A percentile compares a stretch with the other conserved stretches of the same genome.
Evolutionary conservation across 2,329 filamentous ascomycete species (phyloP).

Genomic region (Nectriaceae sp.): DNA sequence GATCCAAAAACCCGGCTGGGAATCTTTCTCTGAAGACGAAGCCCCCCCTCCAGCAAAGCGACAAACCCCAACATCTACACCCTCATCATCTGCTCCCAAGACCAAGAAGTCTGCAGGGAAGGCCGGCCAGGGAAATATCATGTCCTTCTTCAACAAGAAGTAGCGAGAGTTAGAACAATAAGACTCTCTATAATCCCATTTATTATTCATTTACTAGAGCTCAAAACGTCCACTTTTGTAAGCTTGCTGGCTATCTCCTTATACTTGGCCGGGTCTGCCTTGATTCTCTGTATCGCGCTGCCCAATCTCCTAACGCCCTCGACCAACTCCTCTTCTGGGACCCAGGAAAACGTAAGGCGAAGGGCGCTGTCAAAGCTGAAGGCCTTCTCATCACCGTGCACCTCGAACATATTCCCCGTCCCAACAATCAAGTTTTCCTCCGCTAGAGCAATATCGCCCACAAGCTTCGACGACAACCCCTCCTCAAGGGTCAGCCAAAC

Average conservation of each 20-base stretch:
- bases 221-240: not conserved
- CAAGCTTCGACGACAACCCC: slow-evolving; percentile 49
- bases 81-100: slow-evolving; percentile 50
- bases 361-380: slow-evolving; percentile 61
- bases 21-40: slow-evolving; percentile 92
- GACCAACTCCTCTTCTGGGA: slow-evolving; percentile 62
- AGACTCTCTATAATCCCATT: not conserved
- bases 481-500: slow-evolving; percentile 72
- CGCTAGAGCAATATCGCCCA: slow-evolving; percentile 58
- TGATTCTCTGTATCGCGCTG: slow-evolving; percentile 41
- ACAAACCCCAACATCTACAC: slow-evolving; percentile 47
- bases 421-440: slow-evolving; percentile 70
- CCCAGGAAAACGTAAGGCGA: slow-evolving; percentile 73
- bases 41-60: slow-evolving; percentile 58
- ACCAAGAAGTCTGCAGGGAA: slow-evolving; percentile 61
- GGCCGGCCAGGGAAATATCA: slow-evolving; percentile 76
- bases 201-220: not conserved
- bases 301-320: slow-evolving; percentile 69
- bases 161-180: slow-evolving; percentile 31
- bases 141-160: slow-evolving; percentile 90
- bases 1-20: slow-evolving; percentile 81
- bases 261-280: slow-evolving; percentile 31
- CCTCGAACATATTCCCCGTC: slow-evolving; percentile 69
- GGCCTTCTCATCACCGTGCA: slow-evolving; percentile 55
- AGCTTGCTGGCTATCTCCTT: slow-evolving; percentile 5